Conservation (phyloP, 1,139 yeast species). For the Meyerozyma carpophila region DNA sequence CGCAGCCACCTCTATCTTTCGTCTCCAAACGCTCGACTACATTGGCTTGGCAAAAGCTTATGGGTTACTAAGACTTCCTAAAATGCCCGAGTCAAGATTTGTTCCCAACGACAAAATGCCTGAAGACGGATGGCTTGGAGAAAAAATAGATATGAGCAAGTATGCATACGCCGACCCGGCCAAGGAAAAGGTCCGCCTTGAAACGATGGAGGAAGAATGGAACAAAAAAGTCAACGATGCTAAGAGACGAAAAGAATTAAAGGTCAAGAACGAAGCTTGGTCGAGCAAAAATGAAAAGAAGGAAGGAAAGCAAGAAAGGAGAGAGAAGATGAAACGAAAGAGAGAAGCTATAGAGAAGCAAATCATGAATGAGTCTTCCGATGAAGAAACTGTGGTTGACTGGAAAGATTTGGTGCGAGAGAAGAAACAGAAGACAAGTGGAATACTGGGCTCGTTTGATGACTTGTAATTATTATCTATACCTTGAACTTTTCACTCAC, state of each 20-base stretch:
- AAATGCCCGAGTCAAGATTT: slow-evolving; percentile 83
- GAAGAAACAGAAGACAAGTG: slow-evolving; percentile 47
- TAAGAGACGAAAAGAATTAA: slow-evolving; percentile 43
- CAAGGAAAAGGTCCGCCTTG: slow-evolving; percentile 60
- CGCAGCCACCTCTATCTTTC: slow-evolving; percentile 84
- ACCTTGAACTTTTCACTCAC: slow-evolving; percentile 48
- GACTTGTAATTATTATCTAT: slow-evolving; percentile 29
- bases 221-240: slow-evolving; percentile 41
- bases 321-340: slow-evolving; percentile 57
- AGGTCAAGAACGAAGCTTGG: slow-evolving; percentile 71
- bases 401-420: slow-evolving; percentile 83
- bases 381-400: slow-evolving; percentile 57
- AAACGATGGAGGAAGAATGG: slow-evolving; percentile 47
- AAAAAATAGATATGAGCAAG: slow-evolving; percentile 55
- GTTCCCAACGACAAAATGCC: slow-evolving; percentile 46
- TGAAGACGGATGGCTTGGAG: slow-evolving; percentile 70
- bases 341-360: slow-evolving; percentile 60
- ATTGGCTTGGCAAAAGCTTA: slow-evolving; percentile 68
- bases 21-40: slow-evolving; percentile 67
- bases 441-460: slow-evolving; percentile 62
- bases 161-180: slow-evolving; percentile 60
- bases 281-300: slow-evolving; percentile 62
- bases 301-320: slow-evolving; percentile 58
- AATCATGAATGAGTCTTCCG: slow-evolving; percentile 41
- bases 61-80: slow-evolving; percentile 79